phyloP scores from a whole-genome alignment of 2,329 filamentous ascomycete species.

The Dactylellina parvicollis region DNA sequence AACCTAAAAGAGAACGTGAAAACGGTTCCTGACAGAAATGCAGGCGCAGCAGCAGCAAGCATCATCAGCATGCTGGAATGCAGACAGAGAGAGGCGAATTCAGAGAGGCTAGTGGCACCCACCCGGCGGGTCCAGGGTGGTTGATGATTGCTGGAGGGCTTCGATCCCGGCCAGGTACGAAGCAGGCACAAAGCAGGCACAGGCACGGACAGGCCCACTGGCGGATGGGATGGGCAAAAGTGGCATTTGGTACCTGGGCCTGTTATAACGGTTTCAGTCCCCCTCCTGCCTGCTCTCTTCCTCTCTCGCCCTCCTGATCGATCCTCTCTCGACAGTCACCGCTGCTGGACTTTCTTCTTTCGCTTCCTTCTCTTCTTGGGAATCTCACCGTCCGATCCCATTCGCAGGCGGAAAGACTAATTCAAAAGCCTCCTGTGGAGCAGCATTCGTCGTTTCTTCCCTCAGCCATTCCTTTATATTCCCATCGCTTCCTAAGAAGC shows the following conservation, averaged over 20 bases:
- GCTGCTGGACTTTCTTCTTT: conserved; percentile 50
- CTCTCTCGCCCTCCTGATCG: background rate
- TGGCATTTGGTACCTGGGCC: conserved; percentile 38
- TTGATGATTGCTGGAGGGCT: too few species aligned
- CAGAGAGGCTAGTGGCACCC: too few species aligned
- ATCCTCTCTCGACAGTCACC: conserved; percentile 20
- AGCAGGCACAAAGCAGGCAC: too few species aligned
- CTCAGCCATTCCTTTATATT: conserved; percentile 48
- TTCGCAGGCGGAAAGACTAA: conserved; percentile 41
- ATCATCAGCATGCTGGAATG: conserved; percentile 1
- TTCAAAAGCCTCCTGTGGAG: conserved; percentile 49
- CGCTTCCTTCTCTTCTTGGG: conserved; percentile 40
- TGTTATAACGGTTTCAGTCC: conserved; percentile 53
- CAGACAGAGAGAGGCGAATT: background rate
- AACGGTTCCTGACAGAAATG: conserved; percentile 36
- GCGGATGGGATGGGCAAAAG: too few species aligned
- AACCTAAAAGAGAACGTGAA: conserved; percentile 22
- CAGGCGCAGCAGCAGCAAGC: conserved; percentile 22
- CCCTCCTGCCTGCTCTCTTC: conserved; percentile 16
- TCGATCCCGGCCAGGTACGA: too few species aligned
- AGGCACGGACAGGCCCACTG: too few species aligned
- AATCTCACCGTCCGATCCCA: conserved; percentile 40
- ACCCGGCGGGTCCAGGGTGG: too few species aligned
- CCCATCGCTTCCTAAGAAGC: conserved; percentile 41
- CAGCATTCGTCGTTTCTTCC: conserved; percentile 33